Evolutionary conservation across 2,329 filamentous ascomycete genomes (phyloP).

Genomic region (Fusarium staphyleae): DNA sequence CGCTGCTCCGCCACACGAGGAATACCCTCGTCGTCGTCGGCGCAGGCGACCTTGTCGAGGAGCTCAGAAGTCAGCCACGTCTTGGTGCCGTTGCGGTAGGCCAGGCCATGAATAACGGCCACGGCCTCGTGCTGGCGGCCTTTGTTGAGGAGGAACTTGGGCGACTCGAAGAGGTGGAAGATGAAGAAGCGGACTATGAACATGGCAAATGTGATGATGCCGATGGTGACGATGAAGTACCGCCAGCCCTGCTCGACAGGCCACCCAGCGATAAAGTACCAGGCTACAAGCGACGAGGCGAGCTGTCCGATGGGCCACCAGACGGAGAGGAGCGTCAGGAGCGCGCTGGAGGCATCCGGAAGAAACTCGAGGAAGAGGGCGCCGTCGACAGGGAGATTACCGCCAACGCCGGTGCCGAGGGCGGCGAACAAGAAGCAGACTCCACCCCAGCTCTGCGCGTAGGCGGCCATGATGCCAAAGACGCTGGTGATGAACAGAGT

Average conservation of each 20-base stretch:
- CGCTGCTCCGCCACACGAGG: conserved; percentile 23
- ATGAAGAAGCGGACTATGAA: conserved; percentile 80
- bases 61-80: conserved; percentile 81
- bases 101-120: conserved; percentile 79
- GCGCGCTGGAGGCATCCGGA: conserved; percentile 73
- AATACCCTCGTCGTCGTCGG: conserved; percentile 46
- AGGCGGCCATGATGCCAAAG: conserved; percentile 76
- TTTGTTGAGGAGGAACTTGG: conserved; percentile 80
- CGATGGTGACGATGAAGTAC: conserved; percentile 74
- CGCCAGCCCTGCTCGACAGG: conserved; percentile 78
- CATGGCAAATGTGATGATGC: conserved; percentile 76
- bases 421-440: conserved; percentile 67
- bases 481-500: conserved; percentile 77
- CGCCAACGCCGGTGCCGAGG: conserved; percentile 73
- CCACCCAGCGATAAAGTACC: conserved; percentile 77
- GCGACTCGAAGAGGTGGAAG: conserved; percentile 84
- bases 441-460: conserved; percentile 70
- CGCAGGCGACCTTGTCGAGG: conserved; percentile 61
- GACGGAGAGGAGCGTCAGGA: conserved; percentile 80
- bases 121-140: conserved; percentile 81
- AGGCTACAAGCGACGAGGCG: conserved; percentile 73
- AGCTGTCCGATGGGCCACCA: conserved; percentile 90
- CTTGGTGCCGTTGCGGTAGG: conserved; percentile 71
- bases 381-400: conserved; percentile 80
- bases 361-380: conserved; percentile 85